Base-by-base conservation (phyloP, 352 stramenopile species). In the Globisporangium okanoganense region DNA sequence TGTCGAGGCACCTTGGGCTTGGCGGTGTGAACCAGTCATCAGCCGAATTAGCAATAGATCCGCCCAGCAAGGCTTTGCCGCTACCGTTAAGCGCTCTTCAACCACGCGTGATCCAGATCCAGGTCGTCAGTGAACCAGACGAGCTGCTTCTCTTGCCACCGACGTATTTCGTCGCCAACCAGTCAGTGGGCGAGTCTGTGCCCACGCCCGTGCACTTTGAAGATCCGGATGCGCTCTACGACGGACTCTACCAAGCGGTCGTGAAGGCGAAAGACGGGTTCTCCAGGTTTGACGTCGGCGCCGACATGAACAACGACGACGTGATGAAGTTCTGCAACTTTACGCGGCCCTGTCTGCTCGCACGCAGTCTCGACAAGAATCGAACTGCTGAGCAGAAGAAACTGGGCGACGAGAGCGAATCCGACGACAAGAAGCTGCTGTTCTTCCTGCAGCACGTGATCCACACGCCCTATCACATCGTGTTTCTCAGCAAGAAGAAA, bases 91-190 rank as follows among this genome's bases (percentile, higher is more conserved):
- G 73, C 24, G 57, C 60, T 0, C 56, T 35, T 12, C 24, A 57
- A 16, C 8, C 61, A 9, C 72, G 76, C n/a, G 67, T 67, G 47
- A 51, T 92, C n/a, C 56, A 72, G 29, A 49, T 92, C 13, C 67
- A 77, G n/a, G 79, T 90, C n/a, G 27, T 76, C 0, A 85, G 76
- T 38, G 61, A 71, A 9, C 72, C 73, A 1, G 81, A 90, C 41
- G 50, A 63, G 13, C 33, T 92, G 9, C 24, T 67, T 29, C 59
- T 90, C 16, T 35, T 89, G 4, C 77, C 81, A 14, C 83, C 80
- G 0, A 76, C 67, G 20, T 29, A 60, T 4, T 79, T 85, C 16
- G 61, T 55, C 4, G 60, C 71, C 13, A 76, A 74, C n/a, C 20
- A 53, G 25, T 62, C 64, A 0, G 61, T 53, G 31, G 62, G 50